Evolutionary conservation across 345 rosid genomes (phyloP).

Genomic region (Clarkia xantiana): DNA sequence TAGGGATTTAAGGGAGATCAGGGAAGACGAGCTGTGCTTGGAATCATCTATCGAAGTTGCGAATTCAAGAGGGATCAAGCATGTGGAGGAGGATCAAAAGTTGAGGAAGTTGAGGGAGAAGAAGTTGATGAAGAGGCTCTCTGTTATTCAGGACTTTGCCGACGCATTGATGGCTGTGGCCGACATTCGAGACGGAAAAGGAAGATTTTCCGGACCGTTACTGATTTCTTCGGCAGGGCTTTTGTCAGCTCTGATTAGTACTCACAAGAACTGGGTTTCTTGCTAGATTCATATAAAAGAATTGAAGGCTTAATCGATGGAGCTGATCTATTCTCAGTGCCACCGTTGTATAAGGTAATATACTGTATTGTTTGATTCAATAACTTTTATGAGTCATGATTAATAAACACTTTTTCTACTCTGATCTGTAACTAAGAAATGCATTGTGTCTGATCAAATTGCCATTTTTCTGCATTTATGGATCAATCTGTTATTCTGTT

Average conservation of each 20-base stretch:
- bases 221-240: conserved; percentile 60
- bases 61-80: conserved; percentile 28
- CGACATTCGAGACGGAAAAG: conserved; percentile 60
- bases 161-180: conserved; percentile 74
- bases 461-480: too few relatives aligned
- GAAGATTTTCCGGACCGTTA: conserved; percentile 38
- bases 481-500: too few relatives aligned
- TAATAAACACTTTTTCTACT: too few relatives aligned
- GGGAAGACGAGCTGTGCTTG: conserved; percentile 37
- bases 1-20: conserved; percentile 53
- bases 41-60: conserved; percentile 37
- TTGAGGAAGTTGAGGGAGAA: conserved; percentile 50
- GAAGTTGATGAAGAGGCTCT: conserved; percentile 55
- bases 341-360: too few relatives aligned
- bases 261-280: conserved; percentile 84
- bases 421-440: too few relatives aligned
- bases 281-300: conserved; percentile 21
- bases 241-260: conserved; percentile 71
- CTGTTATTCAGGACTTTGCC: conserved; percentile 71
- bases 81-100: conserved; percentile 31
- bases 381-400: too few relatives aligned
- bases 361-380: too few relatives aligned
- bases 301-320: too few relatives aligned
- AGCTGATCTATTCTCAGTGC: too few relatives aligned
- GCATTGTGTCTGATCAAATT: too few relatives aligned